Conservation (phyloP, 768 basidiomycete genomes). For the Fomitopsis pulvina region DNA sequence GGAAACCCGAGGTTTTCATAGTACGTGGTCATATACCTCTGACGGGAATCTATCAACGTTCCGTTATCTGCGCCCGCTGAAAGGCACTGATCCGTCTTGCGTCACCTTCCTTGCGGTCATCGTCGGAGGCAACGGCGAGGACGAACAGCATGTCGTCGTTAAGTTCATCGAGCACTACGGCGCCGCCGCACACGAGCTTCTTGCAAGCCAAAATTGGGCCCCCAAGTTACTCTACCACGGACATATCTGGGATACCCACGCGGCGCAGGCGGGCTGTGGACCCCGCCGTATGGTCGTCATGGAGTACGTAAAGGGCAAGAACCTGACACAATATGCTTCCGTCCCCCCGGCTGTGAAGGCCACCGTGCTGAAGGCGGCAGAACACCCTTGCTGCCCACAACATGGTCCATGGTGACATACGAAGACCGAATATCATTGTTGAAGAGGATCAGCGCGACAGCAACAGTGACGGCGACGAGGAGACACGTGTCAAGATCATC, state of each 20-base stretch:
- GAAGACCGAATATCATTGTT: slow-evolving; percentile 27
- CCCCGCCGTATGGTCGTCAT: slow-evolving; percentile 32
- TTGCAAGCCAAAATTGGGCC: slow-evolving; percentile 22
- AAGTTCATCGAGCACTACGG: slow-evolving; percentile 33
- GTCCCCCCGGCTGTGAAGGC: slow-evolving; percentile 6
- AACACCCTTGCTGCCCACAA: slow-evolving; percentile 22
- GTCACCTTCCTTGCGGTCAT: background rate
- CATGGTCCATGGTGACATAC: slow-evolving; percentile 34
- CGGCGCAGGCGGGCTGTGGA: slow-evolving; percentile 1
- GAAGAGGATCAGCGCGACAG: background rate
- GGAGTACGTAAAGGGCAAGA: slow-evolving; percentile 25
- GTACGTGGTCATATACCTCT: too few relatives aligned
- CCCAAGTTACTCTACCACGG: slow-evolving; percentile 29
- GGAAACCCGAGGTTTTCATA: too few relatives aligned
- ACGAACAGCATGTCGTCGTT: slow-evolving; percentile 20
- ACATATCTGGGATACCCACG: slow-evolving; percentile 5
- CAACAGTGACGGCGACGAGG: background rate
- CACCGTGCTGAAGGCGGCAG: slow-evolving; percentile 17
- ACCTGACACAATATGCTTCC: background rate
- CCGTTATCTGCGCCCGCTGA: background rate
- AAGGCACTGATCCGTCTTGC: background rate
- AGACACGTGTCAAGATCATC: slow-evolving; percentile 21
- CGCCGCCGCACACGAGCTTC: slow-evolving; percentile 23
- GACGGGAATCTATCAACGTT: too few relatives aligned
- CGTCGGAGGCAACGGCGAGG: background rate